These are phyloP conservation scores for Anacardium occidentale DNA, from an alignment of 345 rosid genomes.

Conservation along the genomic window DNA sequence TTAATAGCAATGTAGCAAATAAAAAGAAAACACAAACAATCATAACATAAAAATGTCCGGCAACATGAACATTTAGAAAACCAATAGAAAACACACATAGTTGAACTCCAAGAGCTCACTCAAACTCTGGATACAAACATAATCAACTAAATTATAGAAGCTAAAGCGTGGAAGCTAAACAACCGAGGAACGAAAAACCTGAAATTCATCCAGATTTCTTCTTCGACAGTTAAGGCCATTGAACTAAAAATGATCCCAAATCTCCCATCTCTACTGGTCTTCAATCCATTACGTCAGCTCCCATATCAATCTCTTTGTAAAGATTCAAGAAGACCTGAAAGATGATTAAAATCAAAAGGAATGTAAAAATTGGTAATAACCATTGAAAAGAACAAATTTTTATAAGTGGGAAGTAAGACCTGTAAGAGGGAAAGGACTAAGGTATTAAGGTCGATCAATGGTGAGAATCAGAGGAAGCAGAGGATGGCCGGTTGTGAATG, in stretches of 20 bases:
- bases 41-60: slow-evolving; percentile 18
- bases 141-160: slow-evolving; percentile 18
- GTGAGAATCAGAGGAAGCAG: slow-evolving; percentile 82
- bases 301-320: not conserved
- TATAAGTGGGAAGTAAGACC: slow-evolving; percentile 31
- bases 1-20: slow-evolving; percentile 29
- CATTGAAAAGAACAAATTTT: not conserved
- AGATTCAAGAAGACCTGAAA: slow-evolving; percentile 25
- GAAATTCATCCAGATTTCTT: slow-evolving; percentile 42
- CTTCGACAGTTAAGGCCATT: slow-evolving; percentile 47
- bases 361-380: not conserved
- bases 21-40: slow-evolving; percentile 12
- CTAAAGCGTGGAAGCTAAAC: slow-evolving; percentile 38
- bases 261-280: slow-evolving; percentile 27
- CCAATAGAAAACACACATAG: slow-evolving; percentile 25
- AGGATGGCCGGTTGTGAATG: slow-evolving; percentile 68
- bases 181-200: slow-evolving; percentile 48
- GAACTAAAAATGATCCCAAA: slow-evolving; percentile 38
- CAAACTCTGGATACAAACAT: slow-evolving; percentile 24
- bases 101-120: slow-evolving; percentile 38
- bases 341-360: not conserved
- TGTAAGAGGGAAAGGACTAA: slow-evolving; percentile 34
- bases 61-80: slow-evolving; percentile 25
- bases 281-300: slow-evolving; percentile 22
- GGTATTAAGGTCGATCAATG: slow-evolving; percentile 45